A percentile compares a stretch with the other conserved stretches of the same genome.
Evolutionary conservation across 2,329 filamentous ascomycete genomes (phyloP).

Genomic region (Erysiphe pulchra): DNA sequence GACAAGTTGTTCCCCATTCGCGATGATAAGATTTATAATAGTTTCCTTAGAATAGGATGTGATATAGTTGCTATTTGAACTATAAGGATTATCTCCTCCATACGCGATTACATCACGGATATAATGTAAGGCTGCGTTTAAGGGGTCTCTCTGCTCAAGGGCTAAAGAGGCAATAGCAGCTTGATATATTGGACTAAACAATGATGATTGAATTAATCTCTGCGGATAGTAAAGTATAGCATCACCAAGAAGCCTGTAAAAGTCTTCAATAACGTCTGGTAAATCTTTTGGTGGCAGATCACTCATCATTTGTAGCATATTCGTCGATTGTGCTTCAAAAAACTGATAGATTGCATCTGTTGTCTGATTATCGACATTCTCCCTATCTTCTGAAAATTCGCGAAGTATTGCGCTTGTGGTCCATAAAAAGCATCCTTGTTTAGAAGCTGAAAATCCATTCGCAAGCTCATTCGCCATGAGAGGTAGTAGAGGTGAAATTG

Average conservation of each 20-base stretch:
- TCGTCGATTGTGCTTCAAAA: slow-evolving; percentile 78
- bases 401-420: slow-evolving; percentile 83
- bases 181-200: slow-evolving; percentile 64
- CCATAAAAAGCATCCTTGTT: slow-evolving; percentile 97
- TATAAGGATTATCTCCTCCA: slow-evolving; percentile 48
- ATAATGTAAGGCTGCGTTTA: slow-evolving; percentile 81
- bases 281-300: slow-evolving; percentile 40
- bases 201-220: slow-evolving; percentile 50
- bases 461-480: slow-evolving; percentile 74
- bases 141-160: slow-evolving; percentile 71
- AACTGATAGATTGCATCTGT: slow-evolving; percentile 78
- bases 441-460: slow-evolving; percentile 57
- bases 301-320: slow-evolving; percentile 71
- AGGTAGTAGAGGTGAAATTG: slow-evolving; percentile 63
- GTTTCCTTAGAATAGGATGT: slow-evolving; percentile 45
- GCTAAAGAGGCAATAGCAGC: slow-evolving; percentile 69
- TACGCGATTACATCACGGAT: slow-evolving; percentile 78
- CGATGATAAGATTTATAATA: slow-evolving; percentile 44
- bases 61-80: slow-evolving; percentile 28
- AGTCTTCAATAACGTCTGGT: slow-evolving; percentile 39
- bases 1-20: slow-evolving; percentile 52
- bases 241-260: slow-evolving; percentile 80
- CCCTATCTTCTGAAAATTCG: slow-evolving; percentile 79
- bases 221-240: slow-evolving; percentile 81
- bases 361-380: slow-evolving; percentile 58